Percentiles rank a stretch among this genome's conserved stretches.
Evolutionary conservation across 2,329 filamentous ascomycete genomes (phyloP).

Genomic region (Stromatinia cepivora): DNA sequence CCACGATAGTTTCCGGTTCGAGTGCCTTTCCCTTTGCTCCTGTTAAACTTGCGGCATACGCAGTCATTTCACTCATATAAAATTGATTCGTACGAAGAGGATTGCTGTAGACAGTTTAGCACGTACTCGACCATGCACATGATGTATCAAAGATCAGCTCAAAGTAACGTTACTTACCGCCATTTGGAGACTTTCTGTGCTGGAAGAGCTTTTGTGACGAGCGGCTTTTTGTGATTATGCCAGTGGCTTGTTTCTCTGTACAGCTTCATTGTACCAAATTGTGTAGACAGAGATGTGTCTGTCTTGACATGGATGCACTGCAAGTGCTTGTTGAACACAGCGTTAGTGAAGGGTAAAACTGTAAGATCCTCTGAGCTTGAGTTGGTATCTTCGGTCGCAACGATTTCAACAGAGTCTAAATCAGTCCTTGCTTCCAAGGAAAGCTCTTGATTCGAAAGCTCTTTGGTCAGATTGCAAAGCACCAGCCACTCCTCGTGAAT

Average conservation of each 20-base stretch:
- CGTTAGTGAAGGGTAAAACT: conserved; percentile 51
- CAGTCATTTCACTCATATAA: conserved; percentile 66
- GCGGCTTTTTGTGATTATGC: conserved; percentile 58
- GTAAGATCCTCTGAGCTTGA: conserved; percentile 28
- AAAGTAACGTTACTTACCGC: conserved; percentile 32
- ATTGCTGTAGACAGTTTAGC: conserved; percentile 31
- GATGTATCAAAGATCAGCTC: not conserved
- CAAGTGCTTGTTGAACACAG: conserved; percentile 50
- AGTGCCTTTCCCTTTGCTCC: conserved; percentile 62
- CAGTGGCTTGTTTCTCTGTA: conserved; percentile 58
- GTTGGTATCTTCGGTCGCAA: conserved; percentile 26
- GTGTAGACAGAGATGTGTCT: conserved; percentile 34
- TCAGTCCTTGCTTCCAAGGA: conserved; percentile 36
- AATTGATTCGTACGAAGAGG: conserved; percentile 51
- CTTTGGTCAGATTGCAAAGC: conserved; percentile 36
- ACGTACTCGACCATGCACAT: not conserved
- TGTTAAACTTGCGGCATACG: conserved; percentile 70
- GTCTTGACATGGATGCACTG: conserved; percentile 45
- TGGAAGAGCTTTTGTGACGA: conserved; percentile 47
- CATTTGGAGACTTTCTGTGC: conserved; percentile 46
- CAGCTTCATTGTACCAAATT: conserved; percentile 40
- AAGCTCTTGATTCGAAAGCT: conserved; percentile 40
- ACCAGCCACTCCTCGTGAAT: conserved; percentile 35
- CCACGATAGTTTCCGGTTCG: conserved; percentile 63
- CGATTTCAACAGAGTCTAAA: conserved; percentile 27